A percentile compares a stretch with the other conserved stretches of the same genome.
Evolutionary conservation across 106 monocot genomes (phyloP).

Genomic region (Dioscorea zingiberensis): DNA sequence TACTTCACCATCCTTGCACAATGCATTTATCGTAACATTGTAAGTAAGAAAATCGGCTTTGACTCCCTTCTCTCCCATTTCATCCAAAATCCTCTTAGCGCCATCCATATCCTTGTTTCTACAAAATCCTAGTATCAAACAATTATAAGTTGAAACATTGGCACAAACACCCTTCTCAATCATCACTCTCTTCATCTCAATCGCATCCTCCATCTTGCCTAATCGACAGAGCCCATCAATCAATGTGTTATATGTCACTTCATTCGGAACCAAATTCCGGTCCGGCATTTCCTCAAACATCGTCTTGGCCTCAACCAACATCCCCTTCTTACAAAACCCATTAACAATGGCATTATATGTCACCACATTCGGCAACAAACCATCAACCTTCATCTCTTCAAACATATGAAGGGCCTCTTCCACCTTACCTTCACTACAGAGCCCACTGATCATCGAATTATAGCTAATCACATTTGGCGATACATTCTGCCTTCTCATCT

Average conservation of each 20-base stretch:
- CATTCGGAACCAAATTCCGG: constrained; percentile 41
- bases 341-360: constrained; percentile 65
- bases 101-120: constrained; percentile 44
- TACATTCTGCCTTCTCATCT: constrained; percentile 61
- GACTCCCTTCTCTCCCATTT: constrained; percentile 61
- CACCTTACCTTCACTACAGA: constrained; percentile 43
- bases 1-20: constrained; percentile 48
- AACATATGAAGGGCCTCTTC: constrained; percentile 47
- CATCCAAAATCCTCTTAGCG: constrained; percentile 55
- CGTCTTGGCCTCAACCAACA: constrained; percentile 51
- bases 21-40: constrained; percentile 49
- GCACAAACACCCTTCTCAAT: constrained; percentile 35
- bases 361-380: constrained; percentile 43
- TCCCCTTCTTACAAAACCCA: constrained; percentile 87
- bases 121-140: constrained; percentile 69
- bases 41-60: constrained; percentile 60
- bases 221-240: constrained; percentile 57
- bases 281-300: constrained; percentile 36
- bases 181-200: constrained; percentile 40
- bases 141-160: constrained; percentile 62
- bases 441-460: constrained; percentile 60
- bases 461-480: constrained; percentile 50
- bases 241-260: constrained; percentile 70
- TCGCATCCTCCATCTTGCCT: constrained; percentile 60
- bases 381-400: constrained; percentile 42